A percentile compares a stretch with the other conserved stretches of the same genome.
Conservation (phyloP, 2,329 filamentous ascomycete genomes). For the Pseudogymnoascus sp. region DNA sequence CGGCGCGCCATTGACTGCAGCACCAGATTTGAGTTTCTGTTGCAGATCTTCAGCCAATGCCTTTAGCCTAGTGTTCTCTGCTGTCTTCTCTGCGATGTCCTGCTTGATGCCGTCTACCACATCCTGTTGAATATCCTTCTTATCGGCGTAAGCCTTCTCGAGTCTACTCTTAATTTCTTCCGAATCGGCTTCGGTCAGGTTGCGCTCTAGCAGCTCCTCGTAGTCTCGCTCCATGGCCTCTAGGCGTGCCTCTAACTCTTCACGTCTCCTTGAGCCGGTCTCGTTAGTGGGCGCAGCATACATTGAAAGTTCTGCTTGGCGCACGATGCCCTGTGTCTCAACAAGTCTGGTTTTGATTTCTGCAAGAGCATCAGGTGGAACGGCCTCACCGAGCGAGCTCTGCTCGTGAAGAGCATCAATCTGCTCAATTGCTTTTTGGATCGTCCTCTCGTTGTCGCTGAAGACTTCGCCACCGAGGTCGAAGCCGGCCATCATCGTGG, state of each 20-base stretch:
- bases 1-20: slow-evolving; percentile 51
- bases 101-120: slow-evolving; percentile 69
- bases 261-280: slow-evolving; percentile 58
- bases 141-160: slow-evolving; percentile 67
- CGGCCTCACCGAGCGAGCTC: slow-evolving; percentile 67
- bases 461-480: slow-evolving; percentile 90
- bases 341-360: slow-evolving; percentile 71
- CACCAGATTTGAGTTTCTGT: slow-evolving; percentile 59
- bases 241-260: slow-evolving; percentile 71
- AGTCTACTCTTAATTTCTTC: slow-evolving; percentile 78
- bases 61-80: slow-evolving; percentile 77
- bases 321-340: slow-evolving; percentile 85
- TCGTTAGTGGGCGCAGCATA: slow-evolving; percentile 58
- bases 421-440: slow-evolving; percentile 76
- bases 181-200: slow-evolving; percentile 69
- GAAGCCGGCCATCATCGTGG: slow-evolving; percentile 99
- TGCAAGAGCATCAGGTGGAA: slow-evolving; percentile 74
- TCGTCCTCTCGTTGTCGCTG: slow-evolving; percentile 82
- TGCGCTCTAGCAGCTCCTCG: slow-evolving; percentile 71
- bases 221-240: slow-evolving; percentile 73
- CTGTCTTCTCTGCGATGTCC: slow-evolving; percentile 67
- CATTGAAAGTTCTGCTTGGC: slow-evolving; percentile 83
- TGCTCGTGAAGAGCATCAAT: slow-evolving; percentile 73
- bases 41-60: slow-evolving; percentile 74
- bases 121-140: slow-evolving; percentile 65